These are phyloP conservation scores for Boehmeria nivea DNA, from an alignment of 306 rosid species.

Conservation along the genomic window DNA sequence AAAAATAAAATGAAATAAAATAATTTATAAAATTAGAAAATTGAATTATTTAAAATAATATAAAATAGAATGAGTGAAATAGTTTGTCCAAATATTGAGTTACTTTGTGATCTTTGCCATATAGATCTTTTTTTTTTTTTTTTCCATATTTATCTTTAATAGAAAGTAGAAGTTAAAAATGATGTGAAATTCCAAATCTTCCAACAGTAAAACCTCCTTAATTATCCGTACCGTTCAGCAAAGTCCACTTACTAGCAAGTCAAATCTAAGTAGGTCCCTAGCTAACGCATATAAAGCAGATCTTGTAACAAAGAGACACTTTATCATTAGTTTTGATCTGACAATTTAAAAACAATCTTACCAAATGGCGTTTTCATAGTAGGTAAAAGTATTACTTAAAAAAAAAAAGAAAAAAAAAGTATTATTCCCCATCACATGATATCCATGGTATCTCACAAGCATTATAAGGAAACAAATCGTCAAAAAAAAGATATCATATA, in stretches of 20 bases:
- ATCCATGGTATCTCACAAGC: background rate
- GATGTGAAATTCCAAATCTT: too few species aligned
- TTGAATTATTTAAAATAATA: too few species aligned
- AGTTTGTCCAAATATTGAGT: too few species aligned
- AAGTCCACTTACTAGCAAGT: background rate
- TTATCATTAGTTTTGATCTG: background rate
- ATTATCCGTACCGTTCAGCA: background rate
- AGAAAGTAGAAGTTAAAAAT: too few species aligned
- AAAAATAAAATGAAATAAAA: too few species aligned
- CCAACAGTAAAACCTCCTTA: too few species aligned
- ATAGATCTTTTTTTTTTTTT: too few species aligned
- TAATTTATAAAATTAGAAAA: too few species aligned
- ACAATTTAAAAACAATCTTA: background rate
- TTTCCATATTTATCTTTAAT: too few species aligned
- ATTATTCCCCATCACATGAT: background rate
- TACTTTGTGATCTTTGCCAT: too few species aligned
- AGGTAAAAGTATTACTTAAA: background rate
- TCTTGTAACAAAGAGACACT: background rate
- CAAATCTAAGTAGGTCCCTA: background rate
- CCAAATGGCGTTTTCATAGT: background rate
- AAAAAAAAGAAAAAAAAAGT: background rate
- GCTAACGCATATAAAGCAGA: background rate
- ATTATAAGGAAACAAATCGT: background rate
- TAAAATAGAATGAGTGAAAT: too few species aligned
- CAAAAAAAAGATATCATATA: background rate